phyloP scores from a whole-genome alignment of 1,139 yeast genomes.

The Blastobotrys indianensis region DNA sequence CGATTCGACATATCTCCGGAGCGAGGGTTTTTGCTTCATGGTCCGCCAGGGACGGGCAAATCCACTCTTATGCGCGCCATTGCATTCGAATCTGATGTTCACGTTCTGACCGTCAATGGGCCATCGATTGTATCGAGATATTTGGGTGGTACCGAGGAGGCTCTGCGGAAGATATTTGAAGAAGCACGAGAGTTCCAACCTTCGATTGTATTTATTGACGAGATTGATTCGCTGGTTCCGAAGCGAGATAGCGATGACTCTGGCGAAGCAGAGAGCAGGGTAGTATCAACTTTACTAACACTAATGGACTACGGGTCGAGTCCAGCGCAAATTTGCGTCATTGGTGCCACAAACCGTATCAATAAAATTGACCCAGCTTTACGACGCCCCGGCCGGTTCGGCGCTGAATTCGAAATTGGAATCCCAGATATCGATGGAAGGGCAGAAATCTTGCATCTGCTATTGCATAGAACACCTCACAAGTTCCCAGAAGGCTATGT shows the following conservation, averaged over 20 bases:
- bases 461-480: conserved; percentile 63
- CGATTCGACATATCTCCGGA: conserved; percentile 88
- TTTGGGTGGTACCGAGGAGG: conserved; percentile 87
- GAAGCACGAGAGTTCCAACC: conserved; percentile 88
- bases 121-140: conserved; percentile 91
- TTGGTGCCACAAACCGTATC: conserved; percentile 94
- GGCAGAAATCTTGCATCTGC: conserved; percentile 68
- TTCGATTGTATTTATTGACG: conserved; percentile 80
- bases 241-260: conserved; percentile 73
- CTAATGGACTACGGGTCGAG: conserved; percentile 86
- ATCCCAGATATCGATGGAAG: conserved; percentile 99
- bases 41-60: conserved; percentile 98
- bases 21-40: conserved; percentile 82
- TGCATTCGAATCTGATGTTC: conserved; percentile 66
- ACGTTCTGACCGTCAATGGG: conserved; percentile 78
- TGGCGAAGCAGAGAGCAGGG: conserved; percentile 83
- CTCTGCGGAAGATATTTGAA: conserved; percentile 69
- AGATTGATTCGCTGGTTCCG: conserved; percentile 79
- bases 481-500: conserved; percentile 50
- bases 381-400: conserved; percentile 98
- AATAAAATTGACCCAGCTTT: conserved; percentile 97
- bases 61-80: conserved; percentile 82
- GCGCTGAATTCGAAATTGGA: conserved; percentile 97
- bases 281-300: conserved; percentile 81
- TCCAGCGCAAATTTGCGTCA: conserved; percentile 61